Percentiles rank a stretch among this genome's conserved stretches.
Conservation (phyloP, 768 basidiomycete species). For the Mycena polygramma region DNA sequence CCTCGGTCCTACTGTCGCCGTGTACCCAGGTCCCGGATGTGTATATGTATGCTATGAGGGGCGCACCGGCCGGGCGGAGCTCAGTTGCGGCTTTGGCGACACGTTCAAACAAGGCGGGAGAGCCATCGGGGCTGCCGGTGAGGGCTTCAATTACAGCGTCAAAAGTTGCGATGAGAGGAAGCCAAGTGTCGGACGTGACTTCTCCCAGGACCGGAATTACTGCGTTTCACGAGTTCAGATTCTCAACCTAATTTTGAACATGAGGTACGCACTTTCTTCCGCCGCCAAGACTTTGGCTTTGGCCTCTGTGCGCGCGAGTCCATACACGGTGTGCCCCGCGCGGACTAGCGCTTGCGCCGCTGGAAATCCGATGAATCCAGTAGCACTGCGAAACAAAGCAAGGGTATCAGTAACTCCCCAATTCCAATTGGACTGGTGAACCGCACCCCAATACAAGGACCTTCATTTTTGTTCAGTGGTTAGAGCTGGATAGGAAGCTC, state of each 20-base stretch:
- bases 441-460: conserved; percentile 45
- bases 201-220: conserved; percentile 55
- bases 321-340: conserved; percentile 61
- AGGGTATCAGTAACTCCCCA: background rate
- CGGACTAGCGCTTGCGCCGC: conserved; percentile 59
- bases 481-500: too few relatives aligned
- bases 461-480: conserved; percentile 39
- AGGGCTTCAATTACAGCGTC: conserved; percentile 53
- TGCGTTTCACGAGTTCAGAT: conserved; percentile 30
- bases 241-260: background rate
- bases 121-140: conserved; percentile 28
- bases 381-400: conserved; percentile 47
- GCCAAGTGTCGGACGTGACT: conserved; percentile 40
- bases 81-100: conserved; percentile 41
- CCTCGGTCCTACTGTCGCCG: conserved; percentile 49
- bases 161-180: conserved; percentile 43
- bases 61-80: conserved; percentile 45
- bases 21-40: conserved; percentile 62
- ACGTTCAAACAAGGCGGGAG: conserved; percentile 43
- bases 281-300: conserved; percentile 51
- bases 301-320: conserved; percentile 52
- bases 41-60: conserved; percentile 60
- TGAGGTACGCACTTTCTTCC: conserved; percentile 53
- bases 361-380: conserved; percentile 60
- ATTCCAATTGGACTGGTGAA: background rate